Conservation (phyloP, 768 basidiomycete genomes). For the Boletus vermiculosoides region DNA sequence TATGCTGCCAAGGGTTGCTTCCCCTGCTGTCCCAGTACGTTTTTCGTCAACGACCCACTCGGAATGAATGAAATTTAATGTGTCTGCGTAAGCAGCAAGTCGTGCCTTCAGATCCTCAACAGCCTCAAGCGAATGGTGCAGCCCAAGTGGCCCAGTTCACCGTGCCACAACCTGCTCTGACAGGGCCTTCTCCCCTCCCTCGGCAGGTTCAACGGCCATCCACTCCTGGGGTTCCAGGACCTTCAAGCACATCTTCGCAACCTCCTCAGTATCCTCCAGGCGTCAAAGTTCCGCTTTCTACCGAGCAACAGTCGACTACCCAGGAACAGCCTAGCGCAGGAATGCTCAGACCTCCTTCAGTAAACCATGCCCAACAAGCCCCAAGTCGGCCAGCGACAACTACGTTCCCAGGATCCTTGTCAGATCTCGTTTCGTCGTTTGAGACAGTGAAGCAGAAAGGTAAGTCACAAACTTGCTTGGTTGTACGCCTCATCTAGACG, state of each 20-base stretch:
- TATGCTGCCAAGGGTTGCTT: conserved; percentile 40
- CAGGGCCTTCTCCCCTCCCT: conserved; percentile 47
- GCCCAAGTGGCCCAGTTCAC: conserved; percentile 25
- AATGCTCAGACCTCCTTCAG: conserved; percentile 54
- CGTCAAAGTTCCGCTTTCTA: conserved; percentile 50
- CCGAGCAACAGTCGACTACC: conserved; percentile 38
- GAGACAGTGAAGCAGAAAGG: conserved; percentile 97
- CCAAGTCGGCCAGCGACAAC: conserved; percentile 41
- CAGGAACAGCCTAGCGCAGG: conserved; percentile 38
- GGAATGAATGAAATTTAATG: conserved; percentile 19
- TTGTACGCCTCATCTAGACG: neutral
- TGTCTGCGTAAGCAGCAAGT: conserved; percentile 35
- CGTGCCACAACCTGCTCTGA: conserved; percentile 33
- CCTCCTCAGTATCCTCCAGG: conserved; percentile 66
- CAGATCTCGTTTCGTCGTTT: conserved; percentile 91
- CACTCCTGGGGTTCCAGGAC: conserved; percentile 24
- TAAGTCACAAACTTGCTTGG: conserved; percentile 33
- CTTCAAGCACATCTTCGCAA: conserved; percentile 24
- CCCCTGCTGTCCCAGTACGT: conserved; percentile 45
- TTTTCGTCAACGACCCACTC: conserved; percentile 1
- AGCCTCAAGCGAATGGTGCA: conserved; percentile 38
- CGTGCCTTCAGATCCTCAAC: conserved; percentile 38
- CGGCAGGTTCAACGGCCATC: conserved; percentile 47
- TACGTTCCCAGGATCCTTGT: conserved; percentile 80
- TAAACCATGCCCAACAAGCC: conserved; percentile 43